Conservation (phyloP, 768 basidiomycete species). For the Mrakia frigida region DNA sequence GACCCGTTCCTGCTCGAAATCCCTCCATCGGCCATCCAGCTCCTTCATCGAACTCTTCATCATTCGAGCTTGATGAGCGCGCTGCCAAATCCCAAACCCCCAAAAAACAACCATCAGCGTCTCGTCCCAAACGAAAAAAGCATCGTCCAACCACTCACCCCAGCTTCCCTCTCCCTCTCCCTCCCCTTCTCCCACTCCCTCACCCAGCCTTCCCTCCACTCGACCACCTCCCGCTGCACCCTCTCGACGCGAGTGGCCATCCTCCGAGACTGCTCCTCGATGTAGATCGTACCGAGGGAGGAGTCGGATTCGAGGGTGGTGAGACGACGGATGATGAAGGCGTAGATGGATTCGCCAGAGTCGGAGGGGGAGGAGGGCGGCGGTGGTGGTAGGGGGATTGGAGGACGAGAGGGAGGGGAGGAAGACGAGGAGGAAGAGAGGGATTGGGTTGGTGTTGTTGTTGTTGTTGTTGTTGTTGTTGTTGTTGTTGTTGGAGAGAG, state of each 20-base stretch:
- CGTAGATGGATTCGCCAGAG: constrained; percentile 83
- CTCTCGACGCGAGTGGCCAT: constrained; percentile 64
- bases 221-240: constrained; percentile 37
- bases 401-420: not conserved
- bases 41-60: constrained; percentile 6
- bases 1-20: constrained; percentile 16
- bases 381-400: not conserved
- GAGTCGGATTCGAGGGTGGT: constrained; percentile 79
- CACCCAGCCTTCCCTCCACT: constrained; percentile 36
- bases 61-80: constrained; percentile 26
- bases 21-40: not conserved
- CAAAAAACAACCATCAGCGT: too few relatives aligned
- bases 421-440: not conserved
- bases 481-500: constrained; percentile 24
- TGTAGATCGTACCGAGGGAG: constrained; percentile 73
- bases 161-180: constrained; percentile 38
- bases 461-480: constrained; percentile 20
- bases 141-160: too few relatives aligned
- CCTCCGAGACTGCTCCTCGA: constrained; percentile 78
- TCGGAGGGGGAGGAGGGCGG: constrained; percentile 31
- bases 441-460: constrained; percentile 28
- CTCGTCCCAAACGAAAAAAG: too few relatives aligned
- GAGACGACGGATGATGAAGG: constrained; percentile 91
- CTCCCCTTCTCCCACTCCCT: constrained; percentile 33
- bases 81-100: too few relatives aligned